Percentiles rank a stretch among this genome's conserved stretches.
Conservation (phyloP, 441 rosid species). For the Arabidopsis hybrid region DNA sequence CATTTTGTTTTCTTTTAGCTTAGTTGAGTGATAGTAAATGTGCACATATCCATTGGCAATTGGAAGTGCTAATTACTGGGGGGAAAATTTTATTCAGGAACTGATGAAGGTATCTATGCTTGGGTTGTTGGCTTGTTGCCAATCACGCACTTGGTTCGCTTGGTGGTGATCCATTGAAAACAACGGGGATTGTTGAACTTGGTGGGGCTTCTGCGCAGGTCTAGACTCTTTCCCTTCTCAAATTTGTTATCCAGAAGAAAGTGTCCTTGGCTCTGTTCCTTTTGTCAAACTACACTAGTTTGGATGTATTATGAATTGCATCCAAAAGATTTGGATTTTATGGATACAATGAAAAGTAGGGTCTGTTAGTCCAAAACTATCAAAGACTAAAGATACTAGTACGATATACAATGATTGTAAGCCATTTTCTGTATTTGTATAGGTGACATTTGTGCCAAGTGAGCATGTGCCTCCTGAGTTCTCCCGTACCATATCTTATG, state of each 20-base stretch:
- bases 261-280: too few species aligned
- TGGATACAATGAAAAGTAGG: too few species aligned
- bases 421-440: constrained; percentile 32
- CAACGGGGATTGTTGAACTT: constrained; percentile 90
- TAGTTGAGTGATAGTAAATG: too few species aligned
- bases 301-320: too few species aligned
- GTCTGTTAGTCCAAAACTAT: too few species aligned
- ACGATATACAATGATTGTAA: neutral
- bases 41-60: too few species aligned
- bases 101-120: constrained; percentile 93
- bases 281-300: too few species aligned
- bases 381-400: neutral
- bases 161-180: constrained; percentile 73
- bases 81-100: constrained; percentile 49
- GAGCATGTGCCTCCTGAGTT: constrained; percentile 75
- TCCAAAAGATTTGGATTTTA: too few species aligned
- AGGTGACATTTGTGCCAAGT: constrained; percentile 81
- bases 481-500: constrained; percentile 58
- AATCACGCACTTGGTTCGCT: constrained; percentile 77
- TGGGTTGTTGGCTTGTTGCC: constrained; percentile 92
- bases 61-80: constrained; percentile 5
- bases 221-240: constrained; percentile 20
- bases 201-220: constrained; percentile 98
- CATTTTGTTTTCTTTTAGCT: too few species aligned
- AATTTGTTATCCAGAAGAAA: too few species aligned